These are phyloP conservation scores for Elongisporangium senticosum DNA, from an alignment of 352 stramenopile genomes.

Conservation along the genomic window DNA sequence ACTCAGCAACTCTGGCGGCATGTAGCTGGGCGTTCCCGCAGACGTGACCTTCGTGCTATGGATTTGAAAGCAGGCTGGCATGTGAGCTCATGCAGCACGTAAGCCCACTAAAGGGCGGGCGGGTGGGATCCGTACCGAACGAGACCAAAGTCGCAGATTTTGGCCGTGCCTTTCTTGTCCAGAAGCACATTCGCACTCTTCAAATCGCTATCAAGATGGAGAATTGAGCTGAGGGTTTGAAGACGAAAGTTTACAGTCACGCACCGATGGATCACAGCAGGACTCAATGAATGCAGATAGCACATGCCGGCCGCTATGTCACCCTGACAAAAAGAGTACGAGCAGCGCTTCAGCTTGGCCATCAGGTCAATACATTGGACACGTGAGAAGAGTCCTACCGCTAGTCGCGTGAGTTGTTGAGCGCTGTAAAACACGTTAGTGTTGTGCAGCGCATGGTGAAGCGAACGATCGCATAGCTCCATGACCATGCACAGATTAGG, in stretches of 20 bases:
- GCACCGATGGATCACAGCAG: conserved; percentile 84
- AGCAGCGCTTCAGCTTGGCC: neutral
- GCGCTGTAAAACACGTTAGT: conserved; percentile 46
- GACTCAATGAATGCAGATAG: conserved; percentile 79
- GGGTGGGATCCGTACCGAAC: conserved; percentile 32
- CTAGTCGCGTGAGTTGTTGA: conserved; percentile 45
- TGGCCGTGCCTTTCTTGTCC: conserved; percentile 57
- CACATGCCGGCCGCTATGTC: conserved; percentile 82
- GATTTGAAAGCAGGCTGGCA: neutral
- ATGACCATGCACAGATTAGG: conserved; percentile 81
- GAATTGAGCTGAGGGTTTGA: neutral
- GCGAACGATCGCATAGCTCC: conserved; percentile 66
- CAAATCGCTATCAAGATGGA: conserved; percentile 48
- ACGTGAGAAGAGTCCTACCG: conserved; percentile 14
- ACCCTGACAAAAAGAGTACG: conserved; percentile 21
- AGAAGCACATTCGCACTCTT: conserved; percentile 90
- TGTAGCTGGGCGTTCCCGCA: conserved; percentile 89
- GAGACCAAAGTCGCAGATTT: conserved; percentile 92
- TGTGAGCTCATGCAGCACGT: neutral
- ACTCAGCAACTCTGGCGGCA: conserved; percentile 83
- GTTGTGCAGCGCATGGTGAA: conserved; percentile 57
- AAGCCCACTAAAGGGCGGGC: neutral
- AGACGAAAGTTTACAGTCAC: neutral
- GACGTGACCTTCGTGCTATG: conserved; percentile 63
- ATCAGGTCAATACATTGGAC: neutral